Percentiles rank a stretch among this genome's conserved stretches.
These are phyloP conservation scores for Plasmodium blacklocki DNA, from an alignment of 169 alveolate genomes.

Conservation along the genomic window DNA sequence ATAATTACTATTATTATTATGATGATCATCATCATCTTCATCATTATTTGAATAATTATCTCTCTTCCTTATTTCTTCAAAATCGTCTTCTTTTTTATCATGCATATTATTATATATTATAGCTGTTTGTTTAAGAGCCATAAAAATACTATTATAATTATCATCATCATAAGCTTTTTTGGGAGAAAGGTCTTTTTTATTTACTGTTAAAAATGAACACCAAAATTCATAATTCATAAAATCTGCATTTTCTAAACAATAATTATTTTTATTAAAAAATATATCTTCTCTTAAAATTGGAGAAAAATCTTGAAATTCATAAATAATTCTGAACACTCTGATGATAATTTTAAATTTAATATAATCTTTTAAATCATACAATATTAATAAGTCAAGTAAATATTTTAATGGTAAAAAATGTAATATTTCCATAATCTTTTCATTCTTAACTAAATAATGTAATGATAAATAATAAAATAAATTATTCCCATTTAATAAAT, in stretches of 20 bases:
- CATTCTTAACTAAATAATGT: constrained; percentile 53
- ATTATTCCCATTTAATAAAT: constrained; percentile 62
- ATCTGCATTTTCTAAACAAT: constrained; percentile 37
- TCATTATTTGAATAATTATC: neutral
- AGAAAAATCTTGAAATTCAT: constrained; percentile 66
- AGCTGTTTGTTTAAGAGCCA: neutral
- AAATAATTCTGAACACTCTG: constrained; percentile 56
- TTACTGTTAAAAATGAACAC: constrained; percentile 37
- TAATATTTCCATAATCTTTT: constrained; percentile 53
- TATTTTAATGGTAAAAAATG: constrained; percentile 57
- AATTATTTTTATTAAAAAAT: constrained; percentile 50
- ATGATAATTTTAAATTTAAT: constrained; percentile 51
- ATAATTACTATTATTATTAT: neutral
- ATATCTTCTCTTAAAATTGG: constrained; percentile 20
- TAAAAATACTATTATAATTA: constrained; percentile 12
- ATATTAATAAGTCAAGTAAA: constrained; percentile 50
- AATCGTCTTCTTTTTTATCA: neutral
- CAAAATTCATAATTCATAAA: constrained; percentile 62
- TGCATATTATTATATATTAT: neutral
- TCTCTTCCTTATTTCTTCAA: neutral
- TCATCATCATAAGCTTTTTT: neutral
- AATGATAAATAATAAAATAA: constrained; percentile 61
- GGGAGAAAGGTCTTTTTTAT: neutral
- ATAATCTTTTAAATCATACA: constrained; percentile 64
- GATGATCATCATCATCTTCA: neutral